Evolutionary conservation across 2,329 filamentous ascomycete species (phyloP).

Genomic region (Blumeria graminis): DNA sequence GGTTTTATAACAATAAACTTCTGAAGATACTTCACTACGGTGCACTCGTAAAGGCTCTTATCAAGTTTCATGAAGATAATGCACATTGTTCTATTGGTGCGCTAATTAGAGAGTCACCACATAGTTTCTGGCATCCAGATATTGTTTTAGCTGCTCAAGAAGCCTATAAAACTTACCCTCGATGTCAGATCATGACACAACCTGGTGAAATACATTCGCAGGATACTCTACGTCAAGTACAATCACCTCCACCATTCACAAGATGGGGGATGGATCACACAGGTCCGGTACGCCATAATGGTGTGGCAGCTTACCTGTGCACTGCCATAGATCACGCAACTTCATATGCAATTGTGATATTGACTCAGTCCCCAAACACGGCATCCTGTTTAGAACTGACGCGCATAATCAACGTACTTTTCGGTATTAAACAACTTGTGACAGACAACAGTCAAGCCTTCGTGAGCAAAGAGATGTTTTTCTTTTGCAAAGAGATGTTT

Average conservation of each 20-base stretch:
- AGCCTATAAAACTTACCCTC: background rate
- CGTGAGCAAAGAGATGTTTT: background rate
- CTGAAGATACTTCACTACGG: background rate
- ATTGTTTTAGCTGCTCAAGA: background rate
- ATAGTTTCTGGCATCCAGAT: background rate
- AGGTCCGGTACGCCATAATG: background rate
- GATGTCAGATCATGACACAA: background rate
- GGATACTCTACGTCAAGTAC: background rate
- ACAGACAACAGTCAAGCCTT: background rate
- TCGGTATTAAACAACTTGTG: background rate
- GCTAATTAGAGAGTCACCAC: background rate
- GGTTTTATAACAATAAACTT: background rate
- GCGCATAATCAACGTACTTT: background rate
- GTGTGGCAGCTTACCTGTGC: background rate
- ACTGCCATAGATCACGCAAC: background rate
- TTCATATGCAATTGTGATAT: background rate
- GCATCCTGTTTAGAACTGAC: background rate
- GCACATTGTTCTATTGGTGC: background rate
- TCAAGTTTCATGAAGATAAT: background rate
- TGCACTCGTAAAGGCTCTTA: background rate
- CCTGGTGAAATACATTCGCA: background rate
- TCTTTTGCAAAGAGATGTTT: too few relatives aligned
- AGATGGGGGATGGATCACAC: constrained; percentile 1
- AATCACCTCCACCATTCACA: background rate
- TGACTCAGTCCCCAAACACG: background rate